Conservation (phyloP, 164 flowering plant genomes). For the Annona squamosa region DNA sequence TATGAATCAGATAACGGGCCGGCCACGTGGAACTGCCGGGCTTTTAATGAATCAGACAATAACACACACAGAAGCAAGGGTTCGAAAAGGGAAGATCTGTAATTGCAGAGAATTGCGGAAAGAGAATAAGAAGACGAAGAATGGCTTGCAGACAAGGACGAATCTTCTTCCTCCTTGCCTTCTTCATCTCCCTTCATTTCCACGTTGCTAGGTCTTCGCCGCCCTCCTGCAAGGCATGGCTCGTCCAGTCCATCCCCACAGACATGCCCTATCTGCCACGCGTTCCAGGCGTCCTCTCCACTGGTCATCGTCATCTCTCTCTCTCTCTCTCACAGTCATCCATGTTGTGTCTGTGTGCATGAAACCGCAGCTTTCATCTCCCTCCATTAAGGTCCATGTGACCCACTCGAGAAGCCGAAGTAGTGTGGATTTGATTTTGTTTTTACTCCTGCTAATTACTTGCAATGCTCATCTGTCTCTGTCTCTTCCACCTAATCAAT, state of each 20-base stretch:
- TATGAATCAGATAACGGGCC: too few species aligned
- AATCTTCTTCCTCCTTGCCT: neutral
- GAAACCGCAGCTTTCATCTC: neutral
- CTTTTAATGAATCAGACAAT: too few species aligned
- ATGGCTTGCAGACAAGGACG: neutral
- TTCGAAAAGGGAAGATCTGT: too few species aligned
- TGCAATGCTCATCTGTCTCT: neutral
- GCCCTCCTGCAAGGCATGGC: conserved; percentile 68
- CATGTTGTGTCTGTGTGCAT: neutral
- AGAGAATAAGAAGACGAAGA: neutral
- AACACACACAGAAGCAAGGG: too few species aligned
- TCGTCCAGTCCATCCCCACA: conserved; percentile 88
- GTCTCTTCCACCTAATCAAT: neutral
- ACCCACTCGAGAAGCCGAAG: neutral
- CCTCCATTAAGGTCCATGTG: neutral
- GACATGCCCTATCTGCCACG: conserved; percentile 77
- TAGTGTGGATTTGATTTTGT: neutral
- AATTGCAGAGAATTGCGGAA: neutral
- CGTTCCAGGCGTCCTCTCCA: conserved; percentile 69
- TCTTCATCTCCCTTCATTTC: neutral
- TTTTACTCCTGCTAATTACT: neutral
- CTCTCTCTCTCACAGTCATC: neutral
- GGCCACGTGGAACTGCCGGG: too few species aligned
- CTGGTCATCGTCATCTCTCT: conserved; percentile 33
- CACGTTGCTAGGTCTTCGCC: neutral